phyloP scores from a whole-genome alignment of 371 early-diverging fungal species.

The Cladochytrium tenue region DNA sequence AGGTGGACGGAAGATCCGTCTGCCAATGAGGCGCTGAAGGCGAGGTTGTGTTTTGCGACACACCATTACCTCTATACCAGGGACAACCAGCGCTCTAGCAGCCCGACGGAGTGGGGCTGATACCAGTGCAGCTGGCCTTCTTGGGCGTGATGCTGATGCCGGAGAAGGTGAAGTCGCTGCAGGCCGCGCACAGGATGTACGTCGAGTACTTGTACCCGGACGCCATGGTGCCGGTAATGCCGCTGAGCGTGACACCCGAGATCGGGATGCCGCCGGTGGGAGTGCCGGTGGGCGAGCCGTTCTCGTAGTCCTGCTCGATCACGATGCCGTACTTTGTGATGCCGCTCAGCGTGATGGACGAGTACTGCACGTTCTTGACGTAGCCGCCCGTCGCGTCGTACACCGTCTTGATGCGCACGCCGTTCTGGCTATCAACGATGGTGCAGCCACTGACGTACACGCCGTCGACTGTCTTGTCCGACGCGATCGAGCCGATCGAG shows the following conservation, averaged over 20 bases:
- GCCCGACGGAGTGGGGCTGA: background rate
- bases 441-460: slow-evolving; percentile 24
- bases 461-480: slow-evolving; percentile 25
- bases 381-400: slow-evolving; percentile 30
- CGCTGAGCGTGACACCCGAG: slow-evolving; percentile 25
- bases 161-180: background rate
- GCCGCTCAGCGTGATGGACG: slow-evolving; percentile 22
- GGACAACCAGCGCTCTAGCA: background rate
- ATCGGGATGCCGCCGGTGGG: slow-evolving; percentile 31
- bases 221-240: slow-evolving; percentile 9
- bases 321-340: slow-evolving; percentile 31
- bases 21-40: too few relatives aligned
- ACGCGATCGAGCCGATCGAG: slow-evolving; percentile 34
- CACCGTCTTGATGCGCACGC: slow-evolving; percentile 40
- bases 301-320: slow-evolving; percentile 40
- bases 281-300: slow-evolving; percentile 36
- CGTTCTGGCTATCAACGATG: slow-evolving; percentile 27
- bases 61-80: too few relatives aligned
- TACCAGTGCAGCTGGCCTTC: background rate
- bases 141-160: background rate
- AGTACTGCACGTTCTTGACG: slow-evolving; percentile 36
- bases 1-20: too few relatives aligned
- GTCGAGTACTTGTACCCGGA: background rate
- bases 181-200: background rate
- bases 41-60: too few relatives aligned